phyloP scores from a whole-genome alignment of 1,284 basidiomycete species.

The Leccinum griseonigrum region DNA sequence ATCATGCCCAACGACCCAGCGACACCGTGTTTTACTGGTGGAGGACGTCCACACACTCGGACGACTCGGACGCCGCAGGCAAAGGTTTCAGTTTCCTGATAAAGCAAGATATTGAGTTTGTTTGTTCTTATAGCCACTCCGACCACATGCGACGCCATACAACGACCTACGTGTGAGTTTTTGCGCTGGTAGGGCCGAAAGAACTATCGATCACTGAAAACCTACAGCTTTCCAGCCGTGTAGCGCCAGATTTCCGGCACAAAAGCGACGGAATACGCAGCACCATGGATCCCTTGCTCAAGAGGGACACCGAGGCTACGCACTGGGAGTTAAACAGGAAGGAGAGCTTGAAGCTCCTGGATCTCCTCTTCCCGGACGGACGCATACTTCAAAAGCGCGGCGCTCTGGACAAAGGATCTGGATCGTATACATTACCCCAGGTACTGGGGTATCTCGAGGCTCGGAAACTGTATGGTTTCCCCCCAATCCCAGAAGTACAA shows the following conservation, averaged over 20 bases:
- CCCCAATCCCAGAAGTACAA: too few relatives aligned
- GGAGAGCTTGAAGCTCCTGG: not conserved
- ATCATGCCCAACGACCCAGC: too few relatives aligned
- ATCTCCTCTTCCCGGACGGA: not conserved
- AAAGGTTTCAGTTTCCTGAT: too few relatives aligned
- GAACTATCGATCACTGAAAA: too few relatives aligned
- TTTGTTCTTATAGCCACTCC: too few relatives aligned
- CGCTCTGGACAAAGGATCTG: not conserved
- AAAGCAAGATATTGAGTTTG: too few relatives aligned
- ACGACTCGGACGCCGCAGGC: too few relatives aligned
- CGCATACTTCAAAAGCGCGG: not conserved
- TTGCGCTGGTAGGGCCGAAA: too few relatives aligned
- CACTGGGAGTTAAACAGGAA: not conserved
- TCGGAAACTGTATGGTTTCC: not conserved
- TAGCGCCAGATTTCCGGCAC: not conserved
- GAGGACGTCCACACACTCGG: too few relatives aligned
- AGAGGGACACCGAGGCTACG: not conserved
- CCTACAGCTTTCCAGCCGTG: not conserved
- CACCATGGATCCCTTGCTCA: not conserved
- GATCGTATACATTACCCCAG: not conserved
- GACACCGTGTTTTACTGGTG: too few relatives aligned
- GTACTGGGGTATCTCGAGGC: not conserved
- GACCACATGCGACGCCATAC: too few relatives aligned
- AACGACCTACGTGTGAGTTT: too few relatives aligned
- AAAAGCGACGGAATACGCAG: not conserved